Conservation (phyloP, 768 basidiomycete species). For the Sarcomyxa edulis region DNA sequence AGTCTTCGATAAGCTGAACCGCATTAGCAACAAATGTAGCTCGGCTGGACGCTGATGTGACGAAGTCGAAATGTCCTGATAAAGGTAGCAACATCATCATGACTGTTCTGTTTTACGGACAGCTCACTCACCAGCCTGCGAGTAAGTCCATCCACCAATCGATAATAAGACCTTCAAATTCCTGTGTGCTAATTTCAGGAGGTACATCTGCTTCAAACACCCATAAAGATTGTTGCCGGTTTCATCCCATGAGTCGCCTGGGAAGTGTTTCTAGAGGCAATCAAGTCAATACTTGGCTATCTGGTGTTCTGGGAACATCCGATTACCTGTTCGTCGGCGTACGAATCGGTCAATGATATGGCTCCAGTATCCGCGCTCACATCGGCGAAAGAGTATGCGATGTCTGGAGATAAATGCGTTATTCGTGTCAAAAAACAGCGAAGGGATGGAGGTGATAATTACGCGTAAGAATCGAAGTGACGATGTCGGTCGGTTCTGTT, state of each 20-base stretch:
- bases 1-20: constrained; percentile 62
- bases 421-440: background rate
- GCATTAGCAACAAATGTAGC: constrained; percentile 56
- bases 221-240: constrained; percentile 77
- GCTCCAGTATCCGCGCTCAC: constrained; percentile 53
- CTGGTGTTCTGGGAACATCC: background rate
- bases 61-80: constrained; percentile 60
- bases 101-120: background rate
- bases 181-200: constrained; percentile 57
- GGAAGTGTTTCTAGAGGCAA: constrained; percentile 55
- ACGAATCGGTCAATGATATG: constrained; percentile 65
- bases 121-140: constrained; percentile 39
- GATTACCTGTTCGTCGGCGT: constrained; percentile 64
- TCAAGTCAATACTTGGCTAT: constrained; percentile 9
- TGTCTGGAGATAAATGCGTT: constrained; percentile 26
- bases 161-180: constrained; percentile 48
- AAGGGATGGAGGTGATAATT: constrained; percentile 12
- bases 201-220: constrained; percentile 68
- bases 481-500: constrained; percentile 62
- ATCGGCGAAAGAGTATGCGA: constrained; percentile 80
- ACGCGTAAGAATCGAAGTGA: constrained; percentile 59
- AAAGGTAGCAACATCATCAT: background rate
- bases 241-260: constrained; percentile 70
- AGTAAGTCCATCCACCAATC: constrained; percentile 66
- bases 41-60: constrained; percentile 44